Evolutionary conservation across 352 stramenopile species (phyloP), one percentile per base, ranked within the genome.

Genomic region (Pythium dissimile): DNA sequence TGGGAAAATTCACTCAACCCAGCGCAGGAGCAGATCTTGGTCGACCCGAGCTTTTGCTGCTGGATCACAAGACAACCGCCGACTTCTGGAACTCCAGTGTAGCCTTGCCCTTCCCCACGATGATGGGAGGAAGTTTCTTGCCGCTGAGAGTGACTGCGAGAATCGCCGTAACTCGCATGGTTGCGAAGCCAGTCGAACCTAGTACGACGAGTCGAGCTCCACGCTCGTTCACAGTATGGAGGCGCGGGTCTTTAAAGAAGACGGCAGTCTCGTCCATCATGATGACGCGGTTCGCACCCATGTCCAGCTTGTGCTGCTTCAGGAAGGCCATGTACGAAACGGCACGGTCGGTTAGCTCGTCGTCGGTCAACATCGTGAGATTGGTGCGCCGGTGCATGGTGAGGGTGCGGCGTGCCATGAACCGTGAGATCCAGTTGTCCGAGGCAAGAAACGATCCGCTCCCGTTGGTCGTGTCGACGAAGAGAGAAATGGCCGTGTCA

Each of bases 221-320:
- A 10, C 31, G 52, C 3, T 64, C 20, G 18, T 72, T 54, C 5
- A 67, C 26, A 18, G 49, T 71, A 28, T 64, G 39, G 11, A 50
- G 21, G 3, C 44, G 48, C 0, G 46, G 52, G 20, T 64, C 54
- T 53, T 73, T 54, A 42, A 75, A 72, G 18, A 64, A 70, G 0
- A 75, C 67, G 0, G 64, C 64, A 10, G 55, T 69, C 41, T 65
- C 59, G 45, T 66, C 47, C 59, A 72, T 67, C 31, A 69, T 37
- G 9, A 70, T 34, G 2, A 59, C 70, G 35, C 43, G 32, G 15
- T 49, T 20, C 5, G 52, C 52, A 30, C 64, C 47, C 21, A 73
- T 43, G 13, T 26, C 39, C 12, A 32, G 51, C 3, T 34, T 15
- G 31, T 35, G 31, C 31, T 8, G 8, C 8, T 8, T 13, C 8